Evolutionary conservation across 345 rosid species (phyloP).

Genomic region (Sonneratia alba): DNA sequence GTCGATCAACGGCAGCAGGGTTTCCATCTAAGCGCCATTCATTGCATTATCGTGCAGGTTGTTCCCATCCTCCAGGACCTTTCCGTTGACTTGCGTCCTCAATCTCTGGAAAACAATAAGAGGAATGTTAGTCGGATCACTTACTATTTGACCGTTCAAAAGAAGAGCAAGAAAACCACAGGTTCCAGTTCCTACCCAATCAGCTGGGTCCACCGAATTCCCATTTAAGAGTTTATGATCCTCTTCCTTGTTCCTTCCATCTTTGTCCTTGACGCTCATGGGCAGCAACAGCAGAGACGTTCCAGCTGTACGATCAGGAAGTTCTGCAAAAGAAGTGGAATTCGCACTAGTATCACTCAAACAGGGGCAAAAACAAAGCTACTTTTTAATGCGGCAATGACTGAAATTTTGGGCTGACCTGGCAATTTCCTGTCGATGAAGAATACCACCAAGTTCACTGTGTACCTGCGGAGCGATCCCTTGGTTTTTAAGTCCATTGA

Average conservation of each 20-base stretch:
- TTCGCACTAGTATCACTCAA: background rate
- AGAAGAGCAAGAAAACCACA: background rate
- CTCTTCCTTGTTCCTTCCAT: constrained; percentile 68
- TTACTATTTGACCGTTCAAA: background rate
- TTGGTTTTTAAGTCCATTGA: constrained; percentile 1
- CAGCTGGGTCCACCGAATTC: constrained; percentile 71
- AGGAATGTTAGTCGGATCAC: background rate
- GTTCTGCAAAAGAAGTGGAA: constrained; percentile 33
- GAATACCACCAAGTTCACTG: constrained; percentile 86
- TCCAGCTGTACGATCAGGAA: constrained; percentile 62
- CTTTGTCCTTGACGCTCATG: constrained; percentile 52
- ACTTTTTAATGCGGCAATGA: background rate
- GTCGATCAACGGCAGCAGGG: background rate
- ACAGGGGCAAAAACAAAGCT: background rate
- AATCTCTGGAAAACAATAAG: constrained; percentile 40
- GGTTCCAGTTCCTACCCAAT: constrained; percentile 45
- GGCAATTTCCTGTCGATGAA: constrained; percentile 92
- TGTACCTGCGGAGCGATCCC: constrained; percentile 52
- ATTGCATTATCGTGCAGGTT: constrained; percentile 48
- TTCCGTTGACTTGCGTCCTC: constrained; percentile 76
- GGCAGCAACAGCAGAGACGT: constrained; percentile 49
- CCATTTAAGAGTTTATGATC: constrained; percentile 92
- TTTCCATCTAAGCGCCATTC: constrained; percentile 48
- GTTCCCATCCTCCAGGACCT: constrained; percentile 61
- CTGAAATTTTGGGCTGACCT: constrained; percentile 38